phyloP scores from a whole-genome alignment of 2,329 filamentous ascomycete genomes.

The Ampelomyces quisqualis region DNA sequence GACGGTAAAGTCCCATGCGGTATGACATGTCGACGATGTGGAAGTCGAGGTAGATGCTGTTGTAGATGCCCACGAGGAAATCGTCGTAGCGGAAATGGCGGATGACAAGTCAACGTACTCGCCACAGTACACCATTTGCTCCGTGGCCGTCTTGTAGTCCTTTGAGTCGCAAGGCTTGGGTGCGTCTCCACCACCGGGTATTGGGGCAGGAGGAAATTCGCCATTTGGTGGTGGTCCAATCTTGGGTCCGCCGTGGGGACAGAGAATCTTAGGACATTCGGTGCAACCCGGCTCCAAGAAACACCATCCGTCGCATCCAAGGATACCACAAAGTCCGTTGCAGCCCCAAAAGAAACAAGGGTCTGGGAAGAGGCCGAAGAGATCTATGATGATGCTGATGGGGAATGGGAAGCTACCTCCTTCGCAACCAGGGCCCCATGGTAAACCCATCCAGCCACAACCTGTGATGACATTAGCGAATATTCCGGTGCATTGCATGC shows the following conservation, averaged over 20 bases:
- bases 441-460: constrained; percentile 29
- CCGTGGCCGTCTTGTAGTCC: constrained; percentile 25
- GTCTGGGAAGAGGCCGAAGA: constrained; percentile 21
- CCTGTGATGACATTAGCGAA: too few relatives aligned
- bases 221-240: constrained; percentile 16
- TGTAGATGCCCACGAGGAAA: constrained; percentile 3
- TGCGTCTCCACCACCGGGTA: too few relatives aligned
- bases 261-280: constrained; percentile 21
- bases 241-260: constrained; percentile 17
- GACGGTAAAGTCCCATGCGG: constrained; percentile 12
- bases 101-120: constrained; percentile 15
- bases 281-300: constrained; percentile 13
- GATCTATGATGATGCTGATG: background rate
- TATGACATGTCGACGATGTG: constrained; percentile 16
- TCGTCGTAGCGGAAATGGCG: constrained; percentile 13
- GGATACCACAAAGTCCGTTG: constrained; percentile 9
- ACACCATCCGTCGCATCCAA: constrained; percentile 24
- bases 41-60: background rate
- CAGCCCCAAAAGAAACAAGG: constrained; percentile 21
- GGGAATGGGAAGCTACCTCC: constrained; percentile 3
- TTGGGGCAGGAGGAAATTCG: background rate
- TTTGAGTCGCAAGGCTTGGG: constrained; percentile 20
- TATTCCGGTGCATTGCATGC: too few relatives aligned
- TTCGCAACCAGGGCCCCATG: constrained; percentile 19
- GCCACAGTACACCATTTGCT: constrained; percentile 22